Conservation (phyloP, 2,329 filamentous ascomycete species). For the Whalleya microplaca region DNA sequence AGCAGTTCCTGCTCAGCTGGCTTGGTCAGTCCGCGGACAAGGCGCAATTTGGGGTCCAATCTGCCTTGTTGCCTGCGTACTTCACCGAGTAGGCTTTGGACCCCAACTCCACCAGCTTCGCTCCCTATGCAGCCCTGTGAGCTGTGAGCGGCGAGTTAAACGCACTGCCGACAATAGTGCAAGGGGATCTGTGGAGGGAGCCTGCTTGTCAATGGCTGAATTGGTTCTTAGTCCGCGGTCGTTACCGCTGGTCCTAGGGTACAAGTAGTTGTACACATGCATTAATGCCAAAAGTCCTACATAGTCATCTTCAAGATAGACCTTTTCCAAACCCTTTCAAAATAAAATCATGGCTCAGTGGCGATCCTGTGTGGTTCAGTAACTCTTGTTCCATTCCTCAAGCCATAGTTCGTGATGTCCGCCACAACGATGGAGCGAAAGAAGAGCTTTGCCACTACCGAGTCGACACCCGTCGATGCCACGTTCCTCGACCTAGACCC, state of each 20-base stretch:
- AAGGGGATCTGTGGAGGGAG: slow-evolving; percentile 33
- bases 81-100: slow-evolving; percentile 39
- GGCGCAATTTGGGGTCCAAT: slow-evolving; percentile 38
- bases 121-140: slow-evolving; percentile 35
- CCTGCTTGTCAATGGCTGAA: slow-evolving; percentile 35
- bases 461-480: slow-evolving; percentile 28
- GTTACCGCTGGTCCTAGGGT: slow-evolving; percentile 38
- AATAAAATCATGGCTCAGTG: slow-evolving; percentile 39
- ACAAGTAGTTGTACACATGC: slow-evolving; percentile 32
- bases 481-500: slow-evolving; percentile 28
- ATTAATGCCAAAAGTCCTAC: slow-evolving; percentile 38
- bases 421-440: slow-evolving; percentile 31
- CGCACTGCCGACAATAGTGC: slow-evolving; percentile 35
- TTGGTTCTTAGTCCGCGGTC: slow-evolving; percentile 31
- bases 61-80: slow-evolving; percentile 44
- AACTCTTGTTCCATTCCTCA: slow-evolving; percentile 30
- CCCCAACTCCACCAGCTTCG: slow-evolving; percentile 38
- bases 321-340: slow-evolving; percentile 28
- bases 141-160: slow-evolving; percentile 35
- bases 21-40: slow-evolving; percentile 30
- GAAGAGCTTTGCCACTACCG: slow-evolving; percentile 30
- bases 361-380: slow-evolving; percentile 33
- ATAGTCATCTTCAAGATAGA: slow-evolving; percentile 34
- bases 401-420: slow-evolving; percentile 22
- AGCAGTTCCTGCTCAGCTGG: slow-evolving; percentile 38